These are phyloP conservation scores for Schoenoplectus tabernaemontani DNA, from an alignment of 202 grass and related monocot genomes.

Conservation along the genomic window DNA sequence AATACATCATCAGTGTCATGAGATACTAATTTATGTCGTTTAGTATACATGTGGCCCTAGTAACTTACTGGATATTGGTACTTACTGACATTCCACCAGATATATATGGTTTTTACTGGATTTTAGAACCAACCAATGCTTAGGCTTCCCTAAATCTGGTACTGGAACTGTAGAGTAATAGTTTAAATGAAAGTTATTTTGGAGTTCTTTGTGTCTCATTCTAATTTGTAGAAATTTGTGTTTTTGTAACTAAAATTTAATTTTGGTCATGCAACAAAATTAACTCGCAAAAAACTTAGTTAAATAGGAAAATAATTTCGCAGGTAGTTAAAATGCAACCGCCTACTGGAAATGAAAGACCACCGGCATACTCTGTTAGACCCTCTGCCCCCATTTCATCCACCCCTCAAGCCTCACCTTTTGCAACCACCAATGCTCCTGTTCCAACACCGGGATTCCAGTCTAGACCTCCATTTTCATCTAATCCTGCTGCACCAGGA, in stretches of 20 bases:
- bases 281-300: background rate
- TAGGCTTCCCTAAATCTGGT: background rate
- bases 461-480: background rate
- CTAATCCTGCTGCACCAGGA: background rate
- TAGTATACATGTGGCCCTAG: background rate
- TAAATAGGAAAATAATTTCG: background rate
- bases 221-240: background rate
- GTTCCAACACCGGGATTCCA: background rate
- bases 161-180: background rate
- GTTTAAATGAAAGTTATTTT: background rate
- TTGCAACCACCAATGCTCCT: constrained; percentile 11
- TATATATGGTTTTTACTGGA: background rate
- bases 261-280: background rate
- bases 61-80: background rate
- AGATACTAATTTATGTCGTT: background rate
- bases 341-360: constrained; percentile 30
- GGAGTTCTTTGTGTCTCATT: background rate
- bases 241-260: background rate
- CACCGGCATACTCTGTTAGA: constrained; percentile 20
- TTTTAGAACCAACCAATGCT: background rate
- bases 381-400: background rate
- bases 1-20: background rate
- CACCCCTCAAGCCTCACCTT: constrained; percentile 23
- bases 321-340: constrained; percentile 20
- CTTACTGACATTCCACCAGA: background rate